Evolutionary conservation across 1,284 basidiomycete species (phyloP).

Genomic region (Hemileia vastatrix): DNA sequence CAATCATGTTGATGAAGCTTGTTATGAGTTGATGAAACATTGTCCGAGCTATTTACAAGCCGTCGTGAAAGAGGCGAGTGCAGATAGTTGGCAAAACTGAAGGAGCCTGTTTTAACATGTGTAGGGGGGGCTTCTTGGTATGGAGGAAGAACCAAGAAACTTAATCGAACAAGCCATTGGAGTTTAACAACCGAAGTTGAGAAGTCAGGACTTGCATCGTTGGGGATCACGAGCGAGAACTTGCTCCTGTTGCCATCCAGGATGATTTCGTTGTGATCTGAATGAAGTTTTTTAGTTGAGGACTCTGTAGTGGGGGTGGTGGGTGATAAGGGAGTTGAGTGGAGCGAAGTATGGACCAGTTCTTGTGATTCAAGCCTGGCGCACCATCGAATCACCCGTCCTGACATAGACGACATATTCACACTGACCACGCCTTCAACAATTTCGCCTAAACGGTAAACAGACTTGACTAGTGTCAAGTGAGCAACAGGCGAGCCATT

Average conservation of each 20-base stretch:
- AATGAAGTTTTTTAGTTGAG: conserved; percentile 57
- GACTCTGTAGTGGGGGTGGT: conserved; percentile 31
- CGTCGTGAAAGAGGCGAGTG: background rate
- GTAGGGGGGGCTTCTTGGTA: conserved; percentile 44
- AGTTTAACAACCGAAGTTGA: conserved; percentile 54
- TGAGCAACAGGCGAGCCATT: conserved; percentile 75
- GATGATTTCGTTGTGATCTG: conserved; percentile 69
- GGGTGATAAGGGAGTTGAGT: conserved; percentile 41
- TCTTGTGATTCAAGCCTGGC: conserved; percentile 78
- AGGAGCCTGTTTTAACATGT: conserved; percentile 51
- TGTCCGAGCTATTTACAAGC: background rate
- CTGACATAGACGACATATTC: conserved; percentile 47
- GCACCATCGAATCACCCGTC: conserved; percentile 54
- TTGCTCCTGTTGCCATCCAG: conserved; percentile 61
- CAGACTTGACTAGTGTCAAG: conserved; percentile 78
- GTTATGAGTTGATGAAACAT: background rate
- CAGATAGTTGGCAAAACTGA: conserved; percentile 53
- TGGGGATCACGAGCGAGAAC: conserved; percentile 78
- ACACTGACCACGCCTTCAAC: conserved; percentile 75
- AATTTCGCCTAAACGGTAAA: conserved; percentile 79
- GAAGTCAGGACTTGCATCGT: conserved; percentile 76
- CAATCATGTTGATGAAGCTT: background rate
- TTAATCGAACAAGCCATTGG: conserved; percentile 72
- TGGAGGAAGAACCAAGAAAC: conserved; percentile 64
- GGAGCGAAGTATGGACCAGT: conserved; percentile 55